Percentiles rank a stretch among this genome's conserved stretches.
phyloP scores from a whole-genome alignment of 2,329 filamentous ascomycete species.

The Trichoderma asperellum region DNA sequence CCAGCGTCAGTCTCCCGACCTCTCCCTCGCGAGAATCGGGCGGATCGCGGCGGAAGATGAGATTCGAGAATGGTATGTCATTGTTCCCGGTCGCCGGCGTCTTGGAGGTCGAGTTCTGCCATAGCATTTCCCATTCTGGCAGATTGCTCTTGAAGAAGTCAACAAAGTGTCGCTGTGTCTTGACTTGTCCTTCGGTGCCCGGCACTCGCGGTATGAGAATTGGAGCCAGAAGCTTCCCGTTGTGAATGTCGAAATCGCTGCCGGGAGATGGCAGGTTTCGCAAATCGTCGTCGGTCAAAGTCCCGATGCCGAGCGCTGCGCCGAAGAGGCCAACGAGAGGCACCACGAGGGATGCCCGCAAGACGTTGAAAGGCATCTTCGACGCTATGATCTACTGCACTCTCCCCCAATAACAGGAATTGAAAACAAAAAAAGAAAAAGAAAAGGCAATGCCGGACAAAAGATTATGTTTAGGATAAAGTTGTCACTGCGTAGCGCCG shows the following conservation, averaged over 20 bases:
- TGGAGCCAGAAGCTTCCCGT: constrained; percentile 77
- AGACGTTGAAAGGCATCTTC: constrained; percentile 30
- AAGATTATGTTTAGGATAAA: not conserved
- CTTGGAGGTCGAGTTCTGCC: constrained; percentile 87
- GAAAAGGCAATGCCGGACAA: not conserved
- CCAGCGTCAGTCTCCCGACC: constrained; percentile 79
- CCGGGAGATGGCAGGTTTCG: constrained; percentile 71
- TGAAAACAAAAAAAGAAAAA: not conserved
- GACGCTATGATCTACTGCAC: not conserved
- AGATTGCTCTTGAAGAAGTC: constrained; percentile 77
- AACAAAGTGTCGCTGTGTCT: constrained; percentile 79
- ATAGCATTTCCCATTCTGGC: constrained; percentile 77
- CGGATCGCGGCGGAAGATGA: constrained; percentile 86
- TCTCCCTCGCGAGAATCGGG: constrained; percentile 77
- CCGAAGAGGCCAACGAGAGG: constrained; percentile 31
- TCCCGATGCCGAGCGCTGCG: constrained; percentile 47
- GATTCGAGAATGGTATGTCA: constrained; percentile 81
- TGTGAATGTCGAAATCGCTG: constrained; percentile 76
- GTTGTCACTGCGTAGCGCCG: constrained; percentile 5
- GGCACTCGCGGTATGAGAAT: constrained; percentile 88
- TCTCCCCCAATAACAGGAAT: not conserved
- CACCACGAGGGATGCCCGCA: constrained; percentile 6
- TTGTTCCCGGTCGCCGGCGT: constrained; percentile 75
- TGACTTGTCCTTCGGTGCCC: constrained; percentile 74
- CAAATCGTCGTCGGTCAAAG: constrained; percentile 75